Percentiles rank a stretch among this genome's conserved stretches.
phyloP scores from a whole-genome alignment of 2,329 filamentous ascomycete genomes.

The Pleoardoris graminearum region DNA sequence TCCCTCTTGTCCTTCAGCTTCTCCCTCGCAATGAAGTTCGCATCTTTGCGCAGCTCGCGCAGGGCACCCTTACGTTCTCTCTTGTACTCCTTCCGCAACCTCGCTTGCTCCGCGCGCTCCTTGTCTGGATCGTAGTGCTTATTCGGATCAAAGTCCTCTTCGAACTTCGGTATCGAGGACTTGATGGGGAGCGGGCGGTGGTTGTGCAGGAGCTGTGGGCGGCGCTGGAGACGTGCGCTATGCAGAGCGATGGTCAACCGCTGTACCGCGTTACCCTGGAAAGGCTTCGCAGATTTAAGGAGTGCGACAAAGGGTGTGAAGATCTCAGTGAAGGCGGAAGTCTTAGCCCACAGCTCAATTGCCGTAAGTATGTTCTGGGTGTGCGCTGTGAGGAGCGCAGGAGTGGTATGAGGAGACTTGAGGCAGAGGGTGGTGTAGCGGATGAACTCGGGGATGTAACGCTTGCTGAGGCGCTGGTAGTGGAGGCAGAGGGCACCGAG shows the following conservation, averaged over 20 bases:
- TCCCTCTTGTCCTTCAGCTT: conserved; percentile 90
- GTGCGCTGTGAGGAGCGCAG: conserved; percentile 61
- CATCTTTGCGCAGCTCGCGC: conserved; percentile 92
- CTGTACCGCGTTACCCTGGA: conserved; percentile 56
- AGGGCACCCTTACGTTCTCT: conserved; percentile 92
- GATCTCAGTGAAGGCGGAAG: conserved; percentile 76
- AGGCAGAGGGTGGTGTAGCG: conserved; percentile 80
- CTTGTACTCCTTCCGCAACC: conserved; percentile 89
- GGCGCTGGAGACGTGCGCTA: conserved; percentile 67
- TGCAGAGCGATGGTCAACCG: conserved; percentile 65
- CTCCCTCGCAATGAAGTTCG: conserved; percentile 89
- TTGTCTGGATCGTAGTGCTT: conserved; percentile 97
- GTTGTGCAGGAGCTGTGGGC: conserved; percentile 84
- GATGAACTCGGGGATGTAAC: conserved; percentile 86
- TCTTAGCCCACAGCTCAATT: conserved; percentile 72
- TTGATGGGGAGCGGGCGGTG: conserved; percentile 89
- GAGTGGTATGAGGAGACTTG: conserved; percentile 43
- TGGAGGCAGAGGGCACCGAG: conserved; percentile 77
- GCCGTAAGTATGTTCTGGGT: conserved; percentile 68
- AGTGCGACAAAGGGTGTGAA: conserved; percentile 63
- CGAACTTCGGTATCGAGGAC: conserved; percentile 88
- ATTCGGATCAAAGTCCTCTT: conserved; percentile 90
- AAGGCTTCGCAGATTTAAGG: conserved; percentile 32
- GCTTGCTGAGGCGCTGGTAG: conserved; percentile 81
- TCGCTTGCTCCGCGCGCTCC: conserved; percentile 81